Evolutionary conservation across 208 protist genomes (phyloP).

Genomic region (Leishmania amazonensis): DNA sequence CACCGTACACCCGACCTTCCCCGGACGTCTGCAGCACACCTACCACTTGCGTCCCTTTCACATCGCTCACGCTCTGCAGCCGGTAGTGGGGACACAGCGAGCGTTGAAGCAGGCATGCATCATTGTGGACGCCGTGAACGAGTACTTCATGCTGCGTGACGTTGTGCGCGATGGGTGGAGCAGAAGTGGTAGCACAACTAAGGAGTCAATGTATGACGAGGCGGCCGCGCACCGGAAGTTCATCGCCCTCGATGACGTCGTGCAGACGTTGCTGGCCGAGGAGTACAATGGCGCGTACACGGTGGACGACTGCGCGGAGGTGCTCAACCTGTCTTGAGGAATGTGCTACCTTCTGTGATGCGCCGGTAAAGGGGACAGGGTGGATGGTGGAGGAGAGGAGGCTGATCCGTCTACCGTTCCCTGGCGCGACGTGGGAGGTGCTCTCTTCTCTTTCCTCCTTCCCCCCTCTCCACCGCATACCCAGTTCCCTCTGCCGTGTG

Average conservation of each 20-base stretch:
- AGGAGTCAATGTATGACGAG: neutral
- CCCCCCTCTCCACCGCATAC: neutral
- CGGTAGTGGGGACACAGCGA: constrained; percentile 35
- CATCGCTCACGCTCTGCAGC: constrained; percentile 23
- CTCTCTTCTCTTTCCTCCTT: neutral
- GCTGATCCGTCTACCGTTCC: neutral
- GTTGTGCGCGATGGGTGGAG: constrained; percentile 10
- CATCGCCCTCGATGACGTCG: constrained; percentile 24
- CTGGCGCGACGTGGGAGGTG: neutral
- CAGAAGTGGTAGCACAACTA: neutral
- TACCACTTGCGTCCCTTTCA: constrained; percentile 33
- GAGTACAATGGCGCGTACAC: constrained; percentile 46
- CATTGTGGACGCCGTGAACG: constrained; percentile 48
- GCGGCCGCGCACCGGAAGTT: constrained; percentile 22
- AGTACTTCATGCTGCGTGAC: constrained; percentile 42
- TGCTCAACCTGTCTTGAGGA: constrained; percentile 28
- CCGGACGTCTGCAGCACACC: constrained; percentile 25
- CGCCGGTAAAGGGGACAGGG: neutral
- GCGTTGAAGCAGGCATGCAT: constrained; percentile 54
- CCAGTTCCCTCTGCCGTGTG: neutral
- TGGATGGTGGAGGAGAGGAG: neutral
- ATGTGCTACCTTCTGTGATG: neutral
- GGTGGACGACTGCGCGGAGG: constrained; percentile 42
- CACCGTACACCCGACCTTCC: constrained; percentile 15
- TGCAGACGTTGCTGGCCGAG: constrained; percentile 39